Conservation (phyloP, 1,139 yeast species). For the Yamadazyma oceani region DNA sequence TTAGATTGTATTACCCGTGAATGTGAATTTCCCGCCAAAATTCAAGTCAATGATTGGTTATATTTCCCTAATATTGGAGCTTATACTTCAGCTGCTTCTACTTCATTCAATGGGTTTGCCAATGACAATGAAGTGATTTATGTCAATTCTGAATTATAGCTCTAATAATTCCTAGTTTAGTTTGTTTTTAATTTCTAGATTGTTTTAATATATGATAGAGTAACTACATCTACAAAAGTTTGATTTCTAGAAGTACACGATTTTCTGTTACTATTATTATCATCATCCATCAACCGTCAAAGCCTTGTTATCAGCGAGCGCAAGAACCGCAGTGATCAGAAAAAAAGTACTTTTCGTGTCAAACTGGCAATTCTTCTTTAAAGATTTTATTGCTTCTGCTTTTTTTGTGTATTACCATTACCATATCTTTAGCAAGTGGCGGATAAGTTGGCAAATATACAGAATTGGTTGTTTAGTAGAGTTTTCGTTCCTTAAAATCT, state of each 20-base stretch:
- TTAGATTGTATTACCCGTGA: constrained; percentile 74
- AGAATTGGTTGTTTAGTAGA: too few relatives aligned
- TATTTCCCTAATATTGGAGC: constrained; percentile 87
- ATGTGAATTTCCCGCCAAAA: constrained; percentile 54
- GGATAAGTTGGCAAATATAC: too few relatives aligned
- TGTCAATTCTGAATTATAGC: constrained; percentile 45
- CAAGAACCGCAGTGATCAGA: background rate
- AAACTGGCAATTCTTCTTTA: too few relatives aligned
- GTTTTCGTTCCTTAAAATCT: too few relatives aligned
- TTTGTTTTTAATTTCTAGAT: background rate
- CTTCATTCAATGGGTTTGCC: constrained; percentile 84
- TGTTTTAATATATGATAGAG: too few relatives aligned
- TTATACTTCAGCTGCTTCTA: constrained; percentile 89
- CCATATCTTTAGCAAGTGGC: too few relatives aligned
- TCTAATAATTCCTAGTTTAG: background rate
- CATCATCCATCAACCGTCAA: background rate
- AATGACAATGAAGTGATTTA: constrained; percentile 60
- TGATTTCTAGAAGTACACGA: too few relatives aligned
- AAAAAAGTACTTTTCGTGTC: constrained; percentile 10
- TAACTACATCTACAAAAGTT: too few relatives aligned
- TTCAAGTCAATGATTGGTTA: constrained; percentile 89
- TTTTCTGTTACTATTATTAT: background rate
- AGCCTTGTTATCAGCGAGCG: background rate
- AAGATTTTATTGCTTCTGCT: too few relatives aligned
- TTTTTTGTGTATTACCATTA: too few relatives aligned